Base-by-base conservation (phyloP, 495 filamentous ascomycete genomes). In the Letharia lupina region DNA sequence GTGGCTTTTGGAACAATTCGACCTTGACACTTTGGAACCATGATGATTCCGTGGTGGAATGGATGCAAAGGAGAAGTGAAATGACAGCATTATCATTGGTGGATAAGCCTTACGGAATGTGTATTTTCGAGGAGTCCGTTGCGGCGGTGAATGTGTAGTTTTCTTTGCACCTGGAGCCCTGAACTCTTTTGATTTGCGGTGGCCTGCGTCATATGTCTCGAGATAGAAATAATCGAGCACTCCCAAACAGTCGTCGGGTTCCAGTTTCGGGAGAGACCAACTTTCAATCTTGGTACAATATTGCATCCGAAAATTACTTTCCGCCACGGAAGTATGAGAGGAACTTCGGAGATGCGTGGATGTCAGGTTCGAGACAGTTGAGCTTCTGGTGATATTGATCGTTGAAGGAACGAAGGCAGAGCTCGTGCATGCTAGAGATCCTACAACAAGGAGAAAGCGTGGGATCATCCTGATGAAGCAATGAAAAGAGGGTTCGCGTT, bases 131-230 rank as follows among this genome's bases (percentile, higher is more conserved):
- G 52, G 52, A 4, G 52, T 56, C 52, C 31, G 16, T 9, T 56
- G 15, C 52, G 11, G 1, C 28, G 1, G 0, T 2, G 5, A 0
- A 3, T 35, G 1, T 3, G 28, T 35, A 6, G 1, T 18, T 13
- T 35, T 56, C 28, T 16, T 56, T 31, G 28, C 11, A 0, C 52
- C 52, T 6, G 52, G 52, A 16, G 52, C 52, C 13, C 31, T 33
- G 7, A 56, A 56, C 11, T 33, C 15, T 6, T 7, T 56, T 4
- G 3, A 2, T 5, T 56, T 33, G 11, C 52, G 52, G 28, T 18
- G 12, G 5, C 13, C 8, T 3, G 7, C 15, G 5, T 56, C 28
- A 1, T 1, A 0, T 5, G 52, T 56, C 15, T 56, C 52, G 13
- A 56, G 13, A 4, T 9, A 33, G 5, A 56, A 56, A 18, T 15